Evolutionary conservation across 2,329 filamentous ascomycete genomes (phyloP).

Genomic region (Shiraia sp.): DNA sequence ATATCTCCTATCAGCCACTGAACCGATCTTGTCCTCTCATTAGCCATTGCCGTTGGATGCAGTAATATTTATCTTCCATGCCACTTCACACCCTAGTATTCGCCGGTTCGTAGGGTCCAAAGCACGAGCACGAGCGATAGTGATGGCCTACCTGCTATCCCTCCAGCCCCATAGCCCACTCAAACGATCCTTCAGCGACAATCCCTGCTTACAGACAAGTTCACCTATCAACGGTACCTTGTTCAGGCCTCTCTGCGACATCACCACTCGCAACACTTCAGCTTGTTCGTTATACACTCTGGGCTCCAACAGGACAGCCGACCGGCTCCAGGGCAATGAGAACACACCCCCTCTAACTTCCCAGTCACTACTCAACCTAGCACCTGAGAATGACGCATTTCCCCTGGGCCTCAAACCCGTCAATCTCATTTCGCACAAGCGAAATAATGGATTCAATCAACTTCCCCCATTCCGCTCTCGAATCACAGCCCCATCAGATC

Average conservation of each 20-base stretch:
- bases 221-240: slow-evolving; percentile 36
- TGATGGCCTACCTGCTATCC: slow-evolving; percentile 47
- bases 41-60: slow-evolving; percentile 32
- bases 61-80: slow-evolving; percentile 46
- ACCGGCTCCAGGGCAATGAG: slow-evolving; percentile 33
- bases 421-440: slow-evolving; percentile 26
- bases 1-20: slow-evolving; percentile 15
- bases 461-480: slow-evolving; percentile 19
- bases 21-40: slow-evolving; percentile 30
- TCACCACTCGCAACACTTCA: slow-evolving; percentile 39
- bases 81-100: slow-evolving; percentile 24
- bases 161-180: slow-evolving; percentile 45
- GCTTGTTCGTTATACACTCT: slow-evolving; percentile 42
- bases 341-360: slow-evolving; percentile 40
- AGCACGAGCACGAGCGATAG: slow-evolving; percentile 11
- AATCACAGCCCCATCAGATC: slow-evolving; percentile 11
- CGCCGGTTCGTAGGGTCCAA: slow-evolving; percentile 26
- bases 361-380: slow-evolving; percentile 39
- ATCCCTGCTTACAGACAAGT: slow-evolving; percentile 40
- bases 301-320: slow-evolving; percentile 21
- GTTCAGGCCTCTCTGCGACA: slow-evolving; percentile 28
- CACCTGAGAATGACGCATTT: slow-evolving; percentile 20
- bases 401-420: slow-evolving; percentile 4
- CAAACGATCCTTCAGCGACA: slow-evolving; percentile 49
- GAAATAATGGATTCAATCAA: slow-evolving; percentile 20